Percentiles rank a stretch among this genome's conserved stretches.
Conservation (phyloP, 164 flowering plant species). For the Cinnamomum micranthum region DNA sequence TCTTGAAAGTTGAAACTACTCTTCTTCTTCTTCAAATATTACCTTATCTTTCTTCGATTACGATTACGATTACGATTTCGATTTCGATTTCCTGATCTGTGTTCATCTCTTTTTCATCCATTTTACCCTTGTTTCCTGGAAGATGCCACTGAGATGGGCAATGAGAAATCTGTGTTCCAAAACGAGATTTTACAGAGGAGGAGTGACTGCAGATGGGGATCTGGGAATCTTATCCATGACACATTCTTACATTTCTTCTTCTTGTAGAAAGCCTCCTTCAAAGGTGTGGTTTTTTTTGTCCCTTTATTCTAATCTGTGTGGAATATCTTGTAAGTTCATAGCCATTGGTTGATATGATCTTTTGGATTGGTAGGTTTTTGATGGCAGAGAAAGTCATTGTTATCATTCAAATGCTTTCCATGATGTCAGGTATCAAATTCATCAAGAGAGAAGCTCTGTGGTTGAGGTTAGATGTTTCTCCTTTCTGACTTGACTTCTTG, state of each 20-base stretch:
- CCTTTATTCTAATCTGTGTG: neutral
- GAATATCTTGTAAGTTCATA: neutral
- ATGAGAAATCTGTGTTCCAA: conserved; percentile 16
- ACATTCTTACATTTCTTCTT: conserved; percentile 1
- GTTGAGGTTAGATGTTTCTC: conserved; percentile 48
- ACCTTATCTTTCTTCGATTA: neutral
- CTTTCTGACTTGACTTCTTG: conserved; percentile 10
- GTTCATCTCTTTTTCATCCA: neutral
- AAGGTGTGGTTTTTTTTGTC: conserved; percentile 1
- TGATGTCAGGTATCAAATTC: conserved; percentile 42
- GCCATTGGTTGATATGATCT: conserved; percentile 17
- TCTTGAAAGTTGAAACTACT: neutral
- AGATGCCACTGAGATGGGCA: conserved; percentile 22
- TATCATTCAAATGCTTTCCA: conserved; percentile 41
- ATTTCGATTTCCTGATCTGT: neutral
- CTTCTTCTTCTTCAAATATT: neutral
- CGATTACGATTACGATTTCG: too few relatives aligned
- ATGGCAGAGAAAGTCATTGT: conserved; percentile 44
- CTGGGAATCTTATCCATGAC: neutral
- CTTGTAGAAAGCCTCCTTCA: conserved; percentile 8
- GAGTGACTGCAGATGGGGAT: conserved; percentile 7
- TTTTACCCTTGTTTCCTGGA: neutral
- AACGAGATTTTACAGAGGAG: conserved; percentile 3
- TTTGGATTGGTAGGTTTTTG: conserved; percentile 56
- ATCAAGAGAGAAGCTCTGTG: conserved; percentile 54